These are phyloP conservation scores for Fusarium brachygibbosum DNA, from an alignment of 2,329 filamentous ascomycete species.

Conservation along the genomic window DNA sequence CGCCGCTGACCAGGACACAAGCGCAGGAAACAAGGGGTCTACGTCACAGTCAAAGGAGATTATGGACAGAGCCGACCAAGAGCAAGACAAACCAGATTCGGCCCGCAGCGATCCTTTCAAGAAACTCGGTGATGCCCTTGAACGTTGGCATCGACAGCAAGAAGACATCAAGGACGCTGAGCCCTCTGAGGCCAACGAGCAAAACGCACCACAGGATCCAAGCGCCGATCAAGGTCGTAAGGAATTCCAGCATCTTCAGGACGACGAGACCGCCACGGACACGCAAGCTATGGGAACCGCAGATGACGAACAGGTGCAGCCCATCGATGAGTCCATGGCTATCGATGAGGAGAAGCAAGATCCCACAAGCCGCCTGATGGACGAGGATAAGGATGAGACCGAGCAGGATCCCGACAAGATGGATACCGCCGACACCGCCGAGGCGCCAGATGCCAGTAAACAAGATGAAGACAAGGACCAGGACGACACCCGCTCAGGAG, in stretches of 20 bases:
- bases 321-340: constrained; percentile 89
- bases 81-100: constrained; percentile 58
- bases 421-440: constrained; percentile 55
- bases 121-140: constrained; percentile 91
- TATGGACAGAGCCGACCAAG: constrained; percentile 61
- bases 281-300: constrained; percentile 92
- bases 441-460: constrained; percentile 57
- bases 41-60: constrained; percentile 64
- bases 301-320: constrained; percentile 86
- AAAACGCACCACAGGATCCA: constrained; percentile 61
- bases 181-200: constrained; percentile 57
- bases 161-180: constrained; percentile 77
- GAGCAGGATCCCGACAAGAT: constrained; percentile 62
- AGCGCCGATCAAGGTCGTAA: constrained; percentile 73
- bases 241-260: constrained; percentile 94
- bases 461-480: constrained; percentile 60
- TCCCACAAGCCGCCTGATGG: constrained; percentile 61
- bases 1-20: constrained; percentile 73
- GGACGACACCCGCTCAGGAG: constrained; percentile 71
- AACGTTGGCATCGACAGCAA: constrained; percentile 92
- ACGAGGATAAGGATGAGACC: constrained; percentile 66
- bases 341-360: constrained; percentile 78
- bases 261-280: constrained; percentile 85
- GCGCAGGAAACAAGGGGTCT: constrained; percentile 73
- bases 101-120: constrained; percentile 81